These are phyloP conservation scores for Neurospora sp. DNA, from an alignment of 495 filamentous ascomycete species.

Conservation along the genomic window DNA sequence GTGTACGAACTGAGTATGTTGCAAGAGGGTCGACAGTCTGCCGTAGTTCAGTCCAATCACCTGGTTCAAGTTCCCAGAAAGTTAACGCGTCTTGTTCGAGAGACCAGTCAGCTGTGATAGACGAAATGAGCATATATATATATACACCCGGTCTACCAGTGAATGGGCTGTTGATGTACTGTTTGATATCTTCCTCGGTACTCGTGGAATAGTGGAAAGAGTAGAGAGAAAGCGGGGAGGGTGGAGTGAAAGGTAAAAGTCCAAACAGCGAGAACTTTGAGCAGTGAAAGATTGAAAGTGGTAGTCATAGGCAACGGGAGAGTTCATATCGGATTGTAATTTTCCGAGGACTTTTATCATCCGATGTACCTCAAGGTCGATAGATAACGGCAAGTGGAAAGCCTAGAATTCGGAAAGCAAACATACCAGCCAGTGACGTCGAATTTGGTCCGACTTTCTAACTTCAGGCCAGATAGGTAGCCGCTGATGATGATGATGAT, in stretches of 20 bases:
- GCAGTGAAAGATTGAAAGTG: background rate
- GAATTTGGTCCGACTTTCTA: background rate
- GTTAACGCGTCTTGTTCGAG: background rate
- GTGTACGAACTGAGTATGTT: background rate
- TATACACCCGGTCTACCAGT: background rate
- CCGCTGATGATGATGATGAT: background rate
- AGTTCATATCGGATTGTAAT: background rate
- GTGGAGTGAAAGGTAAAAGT: background rate
- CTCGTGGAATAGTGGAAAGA: background rate
- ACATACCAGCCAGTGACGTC: background rate
- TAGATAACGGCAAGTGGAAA: background rate
- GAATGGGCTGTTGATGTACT: background rate
- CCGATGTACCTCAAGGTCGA: background rate
- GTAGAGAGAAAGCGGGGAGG: background rate
- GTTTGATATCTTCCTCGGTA: background rate
- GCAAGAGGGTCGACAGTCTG: background rate
- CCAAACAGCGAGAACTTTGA: background rate
- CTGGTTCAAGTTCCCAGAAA: background rate
- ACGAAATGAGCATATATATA: background rate
- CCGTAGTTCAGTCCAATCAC: background rate
- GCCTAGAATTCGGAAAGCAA: background rate
- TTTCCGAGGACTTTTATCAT: background rate
- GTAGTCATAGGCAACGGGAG: background rate
- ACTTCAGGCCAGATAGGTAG: background rate
- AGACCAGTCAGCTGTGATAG: background rate